These are phyloP conservation scores for Mimosa bimucronata DNA, from an alignment of 306 rosid genomes.

Conservation along the genomic window DNA sequence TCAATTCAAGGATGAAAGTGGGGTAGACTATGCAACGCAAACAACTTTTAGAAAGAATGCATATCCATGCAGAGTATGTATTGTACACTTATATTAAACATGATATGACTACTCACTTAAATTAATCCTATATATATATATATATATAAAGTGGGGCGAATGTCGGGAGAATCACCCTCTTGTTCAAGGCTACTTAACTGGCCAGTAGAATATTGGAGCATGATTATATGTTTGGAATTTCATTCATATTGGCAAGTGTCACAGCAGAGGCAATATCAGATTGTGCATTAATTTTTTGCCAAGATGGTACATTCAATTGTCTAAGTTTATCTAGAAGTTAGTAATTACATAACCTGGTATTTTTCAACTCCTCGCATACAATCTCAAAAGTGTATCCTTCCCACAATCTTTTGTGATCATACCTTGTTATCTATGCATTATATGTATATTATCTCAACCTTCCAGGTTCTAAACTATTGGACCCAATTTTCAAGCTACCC, in stretches of 20 bases:
- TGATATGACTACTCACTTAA: not conserved
- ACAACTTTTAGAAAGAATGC: not conserved
- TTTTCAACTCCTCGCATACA: not conserved
- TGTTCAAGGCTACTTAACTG: not conserved
- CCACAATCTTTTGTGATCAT: not conserved
- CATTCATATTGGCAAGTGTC: not conserved
- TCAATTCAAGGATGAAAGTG: not conserved
- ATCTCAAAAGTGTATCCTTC: not conserved
- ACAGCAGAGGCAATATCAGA: not conserved
- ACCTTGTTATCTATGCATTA: not conserved
- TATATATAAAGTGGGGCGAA: not conserved
- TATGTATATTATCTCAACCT: not conserved
- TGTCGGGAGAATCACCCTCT: not conserved
- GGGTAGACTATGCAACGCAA: not conserved
- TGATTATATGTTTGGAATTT: not conserved
- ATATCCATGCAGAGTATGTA: not conserved
- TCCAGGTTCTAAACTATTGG: not conserved
- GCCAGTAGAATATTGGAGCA: not conserved
- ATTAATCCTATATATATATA: not conserved
- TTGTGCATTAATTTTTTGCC: not conserved
- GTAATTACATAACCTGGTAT: not conserved
- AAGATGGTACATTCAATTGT: too few relatives aligned
- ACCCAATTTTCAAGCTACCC: not conserved
- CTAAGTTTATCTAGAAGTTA: not conserved
- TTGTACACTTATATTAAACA: not conserved